A percentile compares a stretch with the other conserved stretches of the same genome.
These are phyloP conservation scores for Centrapalus pauciflorus DNA, from an alignment of 129 eudicot species.

Conservation along the genomic window DNA sequence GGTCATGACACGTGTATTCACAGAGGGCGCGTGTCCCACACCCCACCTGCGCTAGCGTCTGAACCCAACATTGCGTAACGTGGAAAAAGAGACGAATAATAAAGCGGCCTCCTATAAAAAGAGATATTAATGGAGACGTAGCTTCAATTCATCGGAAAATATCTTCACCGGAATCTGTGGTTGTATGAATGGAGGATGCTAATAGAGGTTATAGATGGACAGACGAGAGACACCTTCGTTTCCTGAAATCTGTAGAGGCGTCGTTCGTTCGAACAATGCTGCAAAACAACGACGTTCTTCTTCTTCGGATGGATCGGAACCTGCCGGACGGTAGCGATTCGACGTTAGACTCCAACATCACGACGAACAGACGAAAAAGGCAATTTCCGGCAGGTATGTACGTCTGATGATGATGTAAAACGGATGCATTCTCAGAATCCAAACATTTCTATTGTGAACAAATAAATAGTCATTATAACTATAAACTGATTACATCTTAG, in stretches of 20 bases:
- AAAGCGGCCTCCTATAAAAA: slow-evolving; percentile 9
- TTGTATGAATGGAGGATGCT: slow-evolving; percentile 23
- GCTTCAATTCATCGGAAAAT: neutral
- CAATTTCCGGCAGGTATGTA: slow-evolving; percentile 25
- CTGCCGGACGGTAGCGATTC: slow-evolving; percentile 47
- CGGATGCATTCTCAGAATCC: neutral
- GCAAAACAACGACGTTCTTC: neutral
- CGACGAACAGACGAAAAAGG: slow-evolving; percentile 18
- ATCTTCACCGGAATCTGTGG: neutral
- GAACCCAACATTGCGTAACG: neutral
- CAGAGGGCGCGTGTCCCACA: neutral
- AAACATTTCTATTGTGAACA: too few relatives aligned
- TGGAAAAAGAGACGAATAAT: neutral
- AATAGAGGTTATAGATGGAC: slow-evolving; percentile 28
- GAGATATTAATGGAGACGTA: too few relatives aligned
- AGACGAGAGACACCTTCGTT: slow-evolving; percentile 37
- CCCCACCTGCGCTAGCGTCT: neutral
- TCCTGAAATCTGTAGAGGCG: slow-evolving; percentile 38
- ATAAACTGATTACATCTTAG: too few relatives aligned
- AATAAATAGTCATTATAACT: too few relatives aligned
- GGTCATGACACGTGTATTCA: neutral
- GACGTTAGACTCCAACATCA: slow-evolving; percentile 17
- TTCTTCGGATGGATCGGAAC: slow-evolving; percentile 31
- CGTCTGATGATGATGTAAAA: neutral
- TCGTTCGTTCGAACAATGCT: slow-evolving; percentile 35